phyloP scores from a whole-genome alignment of 495 filamentous ascomycete species.

The Astrothelium subdiscretum region DNA sequence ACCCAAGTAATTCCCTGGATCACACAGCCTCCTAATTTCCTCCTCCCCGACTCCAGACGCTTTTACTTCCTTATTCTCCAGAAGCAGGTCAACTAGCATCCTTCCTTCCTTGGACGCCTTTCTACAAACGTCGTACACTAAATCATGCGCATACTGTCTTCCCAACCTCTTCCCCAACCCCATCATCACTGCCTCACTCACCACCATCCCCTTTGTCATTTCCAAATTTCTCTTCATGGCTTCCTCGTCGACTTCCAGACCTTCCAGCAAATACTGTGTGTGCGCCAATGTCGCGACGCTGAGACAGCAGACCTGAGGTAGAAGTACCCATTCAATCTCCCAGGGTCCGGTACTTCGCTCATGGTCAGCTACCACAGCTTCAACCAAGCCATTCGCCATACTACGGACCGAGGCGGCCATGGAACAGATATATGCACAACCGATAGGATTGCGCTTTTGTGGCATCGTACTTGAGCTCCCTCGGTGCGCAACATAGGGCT shows the following conservation, averaged over 20 bases:
- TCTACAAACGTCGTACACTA: slow-evolving; percentile 18
- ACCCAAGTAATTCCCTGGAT: slow-evolving; percentile 16
- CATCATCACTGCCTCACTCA: slow-evolving; percentile 21
- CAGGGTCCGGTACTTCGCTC: slow-evolving; percentile 17
- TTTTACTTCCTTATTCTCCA: slow-evolving; percentile 11
- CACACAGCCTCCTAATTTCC: slow-evolving; percentile 14
- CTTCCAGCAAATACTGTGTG: slow-evolving; percentile 13
- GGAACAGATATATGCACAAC: slow-evolving; percentile 15
- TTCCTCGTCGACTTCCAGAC: slow-evolving; percentile 16
- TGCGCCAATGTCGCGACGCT: slow-evolving; percentile 13
- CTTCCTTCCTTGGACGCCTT: slow-evolving; percentile 6
- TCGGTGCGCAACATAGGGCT: slow-evolving; percentile 14
- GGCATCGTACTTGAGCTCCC: slow-evolving; percentile 16
- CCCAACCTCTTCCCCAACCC: slow-evolving; percentile 18
- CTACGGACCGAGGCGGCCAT: slow-evolving; percentile 11
- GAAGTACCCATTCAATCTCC: slow-evolving; percentile 20
- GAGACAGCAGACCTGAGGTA: slow-evolving; percentile 18
- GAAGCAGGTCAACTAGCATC: slow-evolving; percentile 12
- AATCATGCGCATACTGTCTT: slow-evolving; percentile 15
- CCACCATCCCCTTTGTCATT: slow-evolving; percentile 12
- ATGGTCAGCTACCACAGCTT: slow-evolving; percentile 17
- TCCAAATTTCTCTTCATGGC: slow-evolving; percentile 15
- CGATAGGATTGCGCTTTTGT: slow-evolving; percentile 20
- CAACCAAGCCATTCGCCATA: slow-evolving; percentile 7
- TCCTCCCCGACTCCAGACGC: slow-evolving; percentile 9